Base-by-base conservation (phyloP, 192 early-diverging fungal species). In the Podila minutissima region DNA sequence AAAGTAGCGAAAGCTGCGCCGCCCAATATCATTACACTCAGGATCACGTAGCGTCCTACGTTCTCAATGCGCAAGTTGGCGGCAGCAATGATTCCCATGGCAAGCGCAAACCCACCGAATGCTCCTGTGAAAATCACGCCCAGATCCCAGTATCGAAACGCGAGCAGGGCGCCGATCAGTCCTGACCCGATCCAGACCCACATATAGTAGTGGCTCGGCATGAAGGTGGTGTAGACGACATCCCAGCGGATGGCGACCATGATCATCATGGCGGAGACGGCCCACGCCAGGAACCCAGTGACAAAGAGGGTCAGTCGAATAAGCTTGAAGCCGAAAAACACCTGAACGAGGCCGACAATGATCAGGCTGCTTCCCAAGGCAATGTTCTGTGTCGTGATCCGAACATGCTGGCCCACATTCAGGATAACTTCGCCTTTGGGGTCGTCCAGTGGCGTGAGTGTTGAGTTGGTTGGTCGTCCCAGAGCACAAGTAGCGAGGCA, bases 1-100 rank as follows among this genome's bases (percentile, higher is more conserved):
- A 87, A 86, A 8, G 81, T 74, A 12, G 81, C 71, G 9, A 71
- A 53, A 1, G 88, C 61, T 3, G 64, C 76, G 19, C 76, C 82
- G 17, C 88, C 51, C 19, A 88, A 19, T 26, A 73, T 71, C 38
- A 91, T 6, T 11, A 67, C 24, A 15, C 29, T 65, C 22, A 81
- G 35, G n/a, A 81, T 69, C 12, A 81, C 67, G 59, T 81, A 81
- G 10, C 77, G 77, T 31, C 71, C 77, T 38, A 62, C 71, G 28
- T 81, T 69, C 4, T 26, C 38, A 13, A 81, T 67, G 24, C 62
- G 7, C 5, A 81, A 46, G 26, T 81, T 81, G 31, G 77, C 77
- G 13, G 46, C 58, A 29, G 77, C 77, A 29, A 81, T 48, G 24
- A 81, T 66, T 6, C 71, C 67, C 77, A 81, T 81, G 22, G 77